phyloP scores from a whole-genome alignment of 352 stramenopile genomes.

The Phytophthora chlamydospora region DNA sequence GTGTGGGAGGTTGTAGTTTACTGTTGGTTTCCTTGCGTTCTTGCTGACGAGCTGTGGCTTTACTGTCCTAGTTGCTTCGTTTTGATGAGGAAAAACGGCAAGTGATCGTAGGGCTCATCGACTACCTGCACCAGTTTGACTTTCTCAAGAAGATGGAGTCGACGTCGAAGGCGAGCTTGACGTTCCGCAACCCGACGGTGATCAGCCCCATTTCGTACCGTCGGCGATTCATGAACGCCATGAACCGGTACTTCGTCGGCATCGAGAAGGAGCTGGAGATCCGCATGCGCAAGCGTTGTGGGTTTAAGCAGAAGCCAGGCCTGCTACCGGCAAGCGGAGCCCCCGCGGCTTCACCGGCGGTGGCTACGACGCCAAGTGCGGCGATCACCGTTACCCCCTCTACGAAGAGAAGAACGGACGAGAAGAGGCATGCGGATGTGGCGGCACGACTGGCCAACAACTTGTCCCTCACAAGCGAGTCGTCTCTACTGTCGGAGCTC shows the following conservation, averaged over 20 bases:
- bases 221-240: slow-evolving; percentile 83
- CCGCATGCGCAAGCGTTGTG: slow-evolving; percentile 62
- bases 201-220: slow-evolving; percentile 84
- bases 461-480: slow-evolving; percentile 35
- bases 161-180: slow-evolving; percentile 84
- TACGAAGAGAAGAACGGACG: slow-evolving; percentile 12
- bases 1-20: slow-evolving; percentile 10
- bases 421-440: slow-evolving; percentile 39
- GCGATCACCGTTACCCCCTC: slow-evolving; percentile 1
- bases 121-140: slow-evolving; percentile 90
- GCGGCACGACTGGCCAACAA: slow-evolving; percentile 38
- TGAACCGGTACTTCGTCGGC: slow-evolving; percentile 82
- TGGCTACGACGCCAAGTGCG: slow-evolving; percentile 3
- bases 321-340: slow-evolving; percentile 6
- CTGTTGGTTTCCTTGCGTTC: background rate
- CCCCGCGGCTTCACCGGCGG: background rate
- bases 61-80: slow-evolving; percentile 56
- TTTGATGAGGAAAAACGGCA: slow-evolving; percentile 83
- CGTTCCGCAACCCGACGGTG: slow-evolving; percentile 84
- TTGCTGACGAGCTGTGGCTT: slow-evolving; percentile 17
- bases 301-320: slow-evolving; percentile 32
- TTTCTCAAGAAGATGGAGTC: slow-evolving; percentile 92
- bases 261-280: slow-evolving; percentile 80
- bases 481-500: slow-evolving; percentile 11
- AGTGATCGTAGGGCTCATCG: slow-evolving; percentile 81